Percentiles rank a stretch among this genome's conserved stretches.
Evolutionary conservation across 2,329 filamentous ascomycete genomes (phyloP).

Genomic region (Clonostachys rosea): DNA sequence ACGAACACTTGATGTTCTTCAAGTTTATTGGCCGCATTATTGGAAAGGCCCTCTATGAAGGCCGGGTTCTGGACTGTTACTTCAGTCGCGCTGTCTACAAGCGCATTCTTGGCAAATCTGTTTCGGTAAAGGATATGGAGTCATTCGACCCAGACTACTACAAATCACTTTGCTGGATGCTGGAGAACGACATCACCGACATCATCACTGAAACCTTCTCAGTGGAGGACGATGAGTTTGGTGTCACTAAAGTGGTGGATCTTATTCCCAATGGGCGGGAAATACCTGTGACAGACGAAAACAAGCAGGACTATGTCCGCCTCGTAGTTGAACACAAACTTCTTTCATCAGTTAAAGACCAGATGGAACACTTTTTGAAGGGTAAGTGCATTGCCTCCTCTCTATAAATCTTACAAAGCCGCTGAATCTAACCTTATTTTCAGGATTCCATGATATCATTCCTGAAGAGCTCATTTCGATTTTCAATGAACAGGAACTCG

Average conservation of each 20-base stretch:
- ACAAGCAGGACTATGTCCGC: conserved; percentile 97
- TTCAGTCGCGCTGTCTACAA: conserved; percentile 99
- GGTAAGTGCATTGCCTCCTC: conserved; percentile 40
- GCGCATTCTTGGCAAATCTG: conserved; percentile 88
- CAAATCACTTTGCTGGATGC: conserved; percentile 97
- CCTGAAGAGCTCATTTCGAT: conserved; percentile 91
- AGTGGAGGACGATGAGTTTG: conserved; percentile 90
- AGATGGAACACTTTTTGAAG: conserved; percentile 88
- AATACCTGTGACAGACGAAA: conserved; percentile 91
- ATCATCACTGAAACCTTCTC: conserved; percentile 97
- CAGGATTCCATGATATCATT: conserved; percentile 96
- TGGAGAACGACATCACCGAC: conserved; percentile 97
- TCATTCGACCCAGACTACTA: conserved; percentile 98
- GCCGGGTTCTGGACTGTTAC: conserved; percentile 93
- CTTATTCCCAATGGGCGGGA: conserved; percentile 84
- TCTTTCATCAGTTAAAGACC: conserved; percentile 85
- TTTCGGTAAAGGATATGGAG: conserved; percentile 99
- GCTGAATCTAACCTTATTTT: conserved; percentile 1
- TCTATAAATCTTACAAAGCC: background rate
- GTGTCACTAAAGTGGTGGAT: conserved; percentile 82
- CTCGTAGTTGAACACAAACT: conserved; percentile 92
- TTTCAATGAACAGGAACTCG: conserved; percentile 97
- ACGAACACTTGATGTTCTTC: conserved; percentile 96
- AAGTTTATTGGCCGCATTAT: conserved; percentile 99
- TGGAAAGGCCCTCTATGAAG: conserved; percentile 95